A percentile compares a stretch with the other conserved stretches of the same genome.
Evolutionary conservation across 1,284 basidiomycete genomes (phyloP).

Genomic region (Earliella scabrosa): DNA sequence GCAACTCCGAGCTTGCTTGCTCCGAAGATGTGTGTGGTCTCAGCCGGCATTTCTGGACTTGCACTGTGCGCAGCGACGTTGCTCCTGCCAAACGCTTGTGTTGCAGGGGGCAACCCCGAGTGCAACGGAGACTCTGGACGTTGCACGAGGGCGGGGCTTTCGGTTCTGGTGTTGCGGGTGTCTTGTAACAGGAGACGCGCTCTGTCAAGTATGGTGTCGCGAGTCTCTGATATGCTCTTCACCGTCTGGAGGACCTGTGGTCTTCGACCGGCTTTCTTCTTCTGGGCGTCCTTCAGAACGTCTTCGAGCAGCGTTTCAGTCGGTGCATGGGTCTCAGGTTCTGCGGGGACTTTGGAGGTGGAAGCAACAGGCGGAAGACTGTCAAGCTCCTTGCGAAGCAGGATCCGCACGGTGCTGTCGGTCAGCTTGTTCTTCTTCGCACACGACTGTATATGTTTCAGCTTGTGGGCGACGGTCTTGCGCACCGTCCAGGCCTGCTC

Average conservation of each 20-base stretch:
- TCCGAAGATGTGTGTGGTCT: conserved; percentile 30
- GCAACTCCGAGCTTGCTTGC: conserved; percentile 26
- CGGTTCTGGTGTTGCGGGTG: not conserved
- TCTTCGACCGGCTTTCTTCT: conserved; percentile 49
- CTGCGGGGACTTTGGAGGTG: conserved; percentile 34
- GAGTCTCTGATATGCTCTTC: conserved; percentile 49
- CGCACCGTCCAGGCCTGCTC: conserved; percentile 66
- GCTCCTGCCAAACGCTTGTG: conserved; percentile 50
- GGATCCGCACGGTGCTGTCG: conserved; percentile 55
- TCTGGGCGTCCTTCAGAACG: conserved; percentile 47
- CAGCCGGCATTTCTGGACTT: not conserved
- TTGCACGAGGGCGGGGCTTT: not conserved
- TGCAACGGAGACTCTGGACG: not conserved
- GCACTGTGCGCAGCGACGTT: conserved; percentile 23
- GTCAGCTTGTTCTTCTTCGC: conserved; percentile 60
- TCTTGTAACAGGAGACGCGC: conserved; percentile 42
- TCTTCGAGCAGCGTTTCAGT: conserved; percentile 58
- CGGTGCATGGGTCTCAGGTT: conserved; percentile 21
- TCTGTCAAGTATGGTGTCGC: conserved; percentile 55
- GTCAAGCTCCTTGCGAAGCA: conserved; percentile 55
- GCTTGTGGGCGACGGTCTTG: conserved; percentile 65
- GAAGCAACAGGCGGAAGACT: conserved; percentile 24
- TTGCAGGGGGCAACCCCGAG: conserved; percentile 30
- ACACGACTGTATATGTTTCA: conserved; percentile 68
- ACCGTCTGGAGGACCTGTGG: conserved; percentile 49